Conservation (phyloP, 1,139 yeast species). For the Candida dubliniensis region DNA sequence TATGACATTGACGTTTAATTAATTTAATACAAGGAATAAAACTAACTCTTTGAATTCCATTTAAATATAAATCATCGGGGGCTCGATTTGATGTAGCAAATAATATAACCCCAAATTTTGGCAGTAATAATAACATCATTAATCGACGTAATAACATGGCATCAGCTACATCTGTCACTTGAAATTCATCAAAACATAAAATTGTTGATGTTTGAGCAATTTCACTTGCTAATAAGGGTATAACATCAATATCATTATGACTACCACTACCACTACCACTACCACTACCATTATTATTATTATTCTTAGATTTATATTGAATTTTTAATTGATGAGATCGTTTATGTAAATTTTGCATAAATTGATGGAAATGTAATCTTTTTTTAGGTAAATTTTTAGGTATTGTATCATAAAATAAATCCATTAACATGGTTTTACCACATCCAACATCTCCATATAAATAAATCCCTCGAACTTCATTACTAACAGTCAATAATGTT, state of each 20-base stretch:
- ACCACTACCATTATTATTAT: too few relatives aligned
- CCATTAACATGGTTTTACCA: slow-evolving; percentile 98
- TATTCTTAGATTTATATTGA: slow-evolving; percentile 54
- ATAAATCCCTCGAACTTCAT: slow-evolving; percentile 72
- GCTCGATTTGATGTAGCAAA: slow-evolving; percentile 95
- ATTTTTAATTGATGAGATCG: slow-evolving; percentile 74
- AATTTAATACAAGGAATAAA: slow-evolving; percentile 89
- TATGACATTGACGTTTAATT: slow-evolving; percentile 71
- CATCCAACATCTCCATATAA: slow-evolving; percentile 97
- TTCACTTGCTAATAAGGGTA: slow-evolving; percentile 82
- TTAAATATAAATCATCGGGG: slow-evolving; percentile 87
- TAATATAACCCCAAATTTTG: slow-evolving; percentile 76
- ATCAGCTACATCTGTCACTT: slow-evolving; percentile 96
- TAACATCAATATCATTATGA: slow-evolving; percentile 54
- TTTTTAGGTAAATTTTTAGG: slow-evolving; percentile 74
- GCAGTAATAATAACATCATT: slow-evolving; percentile 58
- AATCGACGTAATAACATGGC: slow-evolving; percentile 90
- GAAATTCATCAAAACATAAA: slow-evolving; percentile 92
- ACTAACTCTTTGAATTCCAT: slow-evolving; percentile 89
- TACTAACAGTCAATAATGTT: slow-evolving; percentile 9
- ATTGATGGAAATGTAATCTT: slow-evolving; percentile 91
- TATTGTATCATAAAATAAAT: slow-evolving; percentile 80
- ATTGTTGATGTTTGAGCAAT: slow-evolving; percentile 75
- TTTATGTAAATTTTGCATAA: slow-evolving; percentile 92
- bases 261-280: too few relatives aligned